Evolutionary conservation across 139 green algal species (phyloP).

Genomic region (Chlorella vulgaris): DNA sequence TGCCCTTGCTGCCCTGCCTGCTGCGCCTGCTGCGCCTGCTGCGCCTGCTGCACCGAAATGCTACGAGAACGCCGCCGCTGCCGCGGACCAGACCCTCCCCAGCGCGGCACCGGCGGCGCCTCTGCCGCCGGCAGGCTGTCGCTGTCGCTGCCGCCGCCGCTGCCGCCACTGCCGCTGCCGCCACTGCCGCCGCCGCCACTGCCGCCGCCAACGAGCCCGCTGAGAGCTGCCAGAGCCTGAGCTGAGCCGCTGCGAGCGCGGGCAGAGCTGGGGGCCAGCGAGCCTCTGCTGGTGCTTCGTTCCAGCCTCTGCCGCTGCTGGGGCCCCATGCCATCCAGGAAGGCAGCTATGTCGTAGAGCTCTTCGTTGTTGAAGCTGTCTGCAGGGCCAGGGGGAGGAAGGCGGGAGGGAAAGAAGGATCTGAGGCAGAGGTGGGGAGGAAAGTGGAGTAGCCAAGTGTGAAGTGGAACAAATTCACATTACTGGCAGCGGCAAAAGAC

Average conservation of each 20-base stretch:
- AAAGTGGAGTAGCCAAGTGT: too few relatives aligned
- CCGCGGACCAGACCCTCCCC: neutral
- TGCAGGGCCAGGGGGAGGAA: neutral
- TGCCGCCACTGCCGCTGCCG: neutral
- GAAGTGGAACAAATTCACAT: too few relatives aligned
- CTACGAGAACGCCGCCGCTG: neutral
- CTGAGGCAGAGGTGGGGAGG: neutral
- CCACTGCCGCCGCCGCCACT: neutral
- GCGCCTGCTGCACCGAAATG: too few relatives aligned
- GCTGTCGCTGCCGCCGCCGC: neutral
- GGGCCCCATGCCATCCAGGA: slow-evolving; percentile 18
- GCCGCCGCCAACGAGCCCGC: neutral
- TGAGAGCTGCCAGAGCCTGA: neutral
- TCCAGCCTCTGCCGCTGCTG: neutral
- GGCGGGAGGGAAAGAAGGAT: neutral
- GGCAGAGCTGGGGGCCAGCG: neutral
- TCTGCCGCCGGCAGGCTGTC: neutral
- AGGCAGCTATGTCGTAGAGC: slow-evolving; percentile 28
- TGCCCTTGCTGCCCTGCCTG: too few relatives aligned
- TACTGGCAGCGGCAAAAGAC: too few relatives aligned
- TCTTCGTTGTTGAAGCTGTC: slow-evolving; percentile 16
- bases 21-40: neutral
- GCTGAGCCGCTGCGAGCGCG: neutral
- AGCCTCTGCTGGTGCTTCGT: neutral
- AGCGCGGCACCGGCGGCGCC: neutral